Conservation (phyloP, 371 early-diverging fungal species). For the Actinomucor elegans region DNA sequence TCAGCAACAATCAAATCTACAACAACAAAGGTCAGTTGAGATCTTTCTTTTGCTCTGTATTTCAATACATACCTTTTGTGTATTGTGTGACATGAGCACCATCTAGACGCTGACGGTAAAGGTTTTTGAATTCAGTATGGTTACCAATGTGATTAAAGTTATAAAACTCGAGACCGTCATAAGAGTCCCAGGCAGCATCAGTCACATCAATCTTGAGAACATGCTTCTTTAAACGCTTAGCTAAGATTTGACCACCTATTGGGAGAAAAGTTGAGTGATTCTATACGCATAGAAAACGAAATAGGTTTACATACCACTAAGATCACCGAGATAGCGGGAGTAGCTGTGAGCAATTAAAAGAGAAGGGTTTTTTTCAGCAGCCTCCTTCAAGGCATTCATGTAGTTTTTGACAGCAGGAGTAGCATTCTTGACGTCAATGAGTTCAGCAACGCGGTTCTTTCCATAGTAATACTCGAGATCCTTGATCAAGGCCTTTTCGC, state of each 20-base stretch:
- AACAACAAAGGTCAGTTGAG: background rate
- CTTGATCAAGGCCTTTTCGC: constrained; percentile 39
- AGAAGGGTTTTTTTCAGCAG: constrained; percentile 46
- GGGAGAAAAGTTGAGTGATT: too few relatives aligned
- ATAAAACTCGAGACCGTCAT: constrained; percentile 52
- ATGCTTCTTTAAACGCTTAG: constrained; percentile 54
- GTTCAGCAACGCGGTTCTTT: constrained; percentile 40
- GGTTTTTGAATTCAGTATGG: constrained; percentile 52
- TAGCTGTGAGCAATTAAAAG: constrained; percentile 60
- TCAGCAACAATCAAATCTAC: constrained; percentile 41
- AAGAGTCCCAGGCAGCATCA: constrained; percentile 41
- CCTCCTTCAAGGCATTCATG: constrained; percentile 44
- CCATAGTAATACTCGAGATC: constrained; percentile 60
- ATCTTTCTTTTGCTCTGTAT: background rate
- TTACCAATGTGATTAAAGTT: constrained; percentile 50
- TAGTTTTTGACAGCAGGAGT: constrained; percentile 54
- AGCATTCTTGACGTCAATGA: constrained; percentile 33
- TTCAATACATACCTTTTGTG: constrained; percentile 26
- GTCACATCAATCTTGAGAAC: constrained; percentile 35
- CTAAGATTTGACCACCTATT: constrained; percentile 58
- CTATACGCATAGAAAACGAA: too few relatives aligned
- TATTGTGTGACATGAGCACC: constrained; percentile 25
- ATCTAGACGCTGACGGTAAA: constrained; percentile 52
- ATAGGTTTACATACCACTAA: constrained; percentile 48
- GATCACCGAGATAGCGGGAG: constrained; percentile 62